Percentiles rank a stretch among this genome's conserved stretches.
Conservation (phyloP, 441 rosid genomes). For the Codiaeum variegatum region DNA sequence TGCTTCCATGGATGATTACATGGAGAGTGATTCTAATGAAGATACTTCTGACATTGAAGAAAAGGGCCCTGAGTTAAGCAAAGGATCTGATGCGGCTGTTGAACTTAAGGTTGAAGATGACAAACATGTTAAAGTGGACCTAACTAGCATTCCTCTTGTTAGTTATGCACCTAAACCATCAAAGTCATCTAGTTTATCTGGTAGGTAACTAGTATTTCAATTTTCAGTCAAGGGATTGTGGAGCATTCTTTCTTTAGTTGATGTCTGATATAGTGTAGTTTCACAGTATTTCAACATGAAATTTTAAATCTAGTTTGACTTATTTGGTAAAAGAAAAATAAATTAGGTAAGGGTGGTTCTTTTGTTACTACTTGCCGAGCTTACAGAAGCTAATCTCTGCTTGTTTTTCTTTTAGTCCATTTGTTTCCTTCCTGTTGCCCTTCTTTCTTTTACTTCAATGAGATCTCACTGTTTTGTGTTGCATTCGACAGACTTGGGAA, state of each 20-base stretch:
- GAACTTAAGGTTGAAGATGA: constrained; percentile 47
- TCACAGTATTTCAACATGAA: neutral
- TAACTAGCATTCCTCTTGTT: constrained; percentile 49
- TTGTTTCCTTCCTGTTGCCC: neutral
- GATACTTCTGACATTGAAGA: constrained; percentile 31
- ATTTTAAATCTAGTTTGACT: neutral
- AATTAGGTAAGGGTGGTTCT: neutral
- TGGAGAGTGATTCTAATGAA: constrained; percentile 37
- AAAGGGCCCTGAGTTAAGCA: constrained; percentile 19
- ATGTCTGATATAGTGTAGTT: neutral
- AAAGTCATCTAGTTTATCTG: constrained; percentile 40
- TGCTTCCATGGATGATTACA: constrained; percentile 26
- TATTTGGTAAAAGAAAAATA: neutral
- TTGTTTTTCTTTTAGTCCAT: neutral
- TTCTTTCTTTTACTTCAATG: constrained; percentile 15
- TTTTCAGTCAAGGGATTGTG: constrained; percentile 1
- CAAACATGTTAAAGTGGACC: constrained; percentile 44
- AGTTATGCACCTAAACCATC: constrained; percentile 61
- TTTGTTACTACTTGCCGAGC: constrained; percentile 1
- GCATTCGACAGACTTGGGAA: constrained; percentile 54
- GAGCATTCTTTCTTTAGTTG: constrained; percentile 14
- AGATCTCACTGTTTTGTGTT: constrained; percentile 16
- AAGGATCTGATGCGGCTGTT: constrained; percentile 35
- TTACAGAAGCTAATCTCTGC: constrained; percentile 4
- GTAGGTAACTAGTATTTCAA: constrained; percentile 29